Base-by-base conservation (phyloP, 2,329 filamentous ascomycete species). In the Colletotrichum trifolii region DNA sequence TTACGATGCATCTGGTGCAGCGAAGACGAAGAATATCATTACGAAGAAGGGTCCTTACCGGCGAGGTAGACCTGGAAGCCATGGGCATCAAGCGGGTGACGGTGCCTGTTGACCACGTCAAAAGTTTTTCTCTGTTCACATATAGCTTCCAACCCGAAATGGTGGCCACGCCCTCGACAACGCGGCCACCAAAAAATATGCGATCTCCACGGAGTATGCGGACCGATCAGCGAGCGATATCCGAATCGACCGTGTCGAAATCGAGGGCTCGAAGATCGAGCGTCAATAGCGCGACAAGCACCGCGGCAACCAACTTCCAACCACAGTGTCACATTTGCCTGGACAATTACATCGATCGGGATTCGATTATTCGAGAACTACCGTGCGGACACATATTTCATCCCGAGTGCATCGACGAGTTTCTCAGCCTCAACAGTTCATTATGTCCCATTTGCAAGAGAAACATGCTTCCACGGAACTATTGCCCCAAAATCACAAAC, bases 371-470 rank as follows among this genome's bases (percentile, higher is more conserved):
- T 60, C 91, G 94, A 60, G 92, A 97, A 77, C 82, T 98, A 3
- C 89, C 93, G 0, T 99, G 96, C 71, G 89, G 91, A 1, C 96
- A 99, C 75, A 95, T 98, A 61, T 99, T 94, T 77, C 95, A 99
- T 70, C 91, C 92, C 0, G 90, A 92, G 69, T 99, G 96, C 73
- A 94, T 98, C 68, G 94, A 98, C 73, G 86, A 89, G 25, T 97
- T 96, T 71, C 82, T 98, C 11, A 83, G 85, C 47, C 84, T 89
- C 59, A 90, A 91, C 73, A 96, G 92, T 73, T 96, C 92, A 15
- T 83, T 97, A 2, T 99, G 96, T 73, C 95, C 96, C 1, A 82
- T 97, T 71, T 99, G 96, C 82, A 97, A 97, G 76, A 87, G 90
- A 66, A 92, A 87, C 54, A 92, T 94, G 72, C 79, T 97, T 1